These are phyloP conservation scores for Podospora pseudoanserina DNA, from an alignment of 495 filamentous ascomycete genomes.

Conservation along the genomic window DNA sequence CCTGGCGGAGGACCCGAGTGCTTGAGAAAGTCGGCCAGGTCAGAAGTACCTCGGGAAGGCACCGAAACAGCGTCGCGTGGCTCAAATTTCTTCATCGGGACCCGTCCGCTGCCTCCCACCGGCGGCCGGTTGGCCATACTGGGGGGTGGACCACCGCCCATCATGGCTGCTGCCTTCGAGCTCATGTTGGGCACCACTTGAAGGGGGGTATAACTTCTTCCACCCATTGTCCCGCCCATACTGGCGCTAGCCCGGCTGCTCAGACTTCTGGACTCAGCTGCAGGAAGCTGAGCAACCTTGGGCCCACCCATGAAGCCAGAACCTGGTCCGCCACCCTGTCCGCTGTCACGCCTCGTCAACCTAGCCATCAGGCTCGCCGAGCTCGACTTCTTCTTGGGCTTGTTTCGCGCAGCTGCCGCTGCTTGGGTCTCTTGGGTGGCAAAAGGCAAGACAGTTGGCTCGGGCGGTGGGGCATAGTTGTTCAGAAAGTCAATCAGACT, in stretches of 20 bases:
- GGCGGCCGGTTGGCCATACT: slow-evolving; percentile 7
- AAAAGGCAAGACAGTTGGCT: slow-evolving; percentile 43
- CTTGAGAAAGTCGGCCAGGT: slow-evolving; percentile 75
- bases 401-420: slow-evolving; percentile 17
- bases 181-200: slow-evolving; percentile 41
- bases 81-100: slow-evolving; percentile 52
- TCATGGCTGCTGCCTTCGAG: slow-evolving; percentile 14
- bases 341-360: slow-evolving; percentile 46
- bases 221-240: slow-evolving; percentile 4
- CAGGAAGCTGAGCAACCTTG: slow-evolving; percentile 21
- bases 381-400: slow-evolving; percentile 58
- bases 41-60: slow-evolving; percentile 53
- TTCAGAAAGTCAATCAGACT: slow-evolving; percentile 86
- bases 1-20: slow-evolving; percentile 67
- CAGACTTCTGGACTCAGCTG: slow-evolving; percentile 30
- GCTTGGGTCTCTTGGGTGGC: slow-evolving; percentile 22
- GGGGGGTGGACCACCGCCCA: slow-evolving; percentile 21
- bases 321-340: slow-evolving; percentile 6
- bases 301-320: slow-evolving; percentile 16
- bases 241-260: slow-evolving; percentile 33
- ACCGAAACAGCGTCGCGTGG: slow-evolving; percentile 47
- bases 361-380: slow-evolving; percentile 61
- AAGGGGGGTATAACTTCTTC: slow-evolving; percentile 44
- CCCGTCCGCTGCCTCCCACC: slow-evolving; percentile 29
- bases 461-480: slow-evolving; percentile 70